Conservation (phyloP, 2,329 filamentous ascomycete species). For the Colletotrichum orchidophilum region DNA sequence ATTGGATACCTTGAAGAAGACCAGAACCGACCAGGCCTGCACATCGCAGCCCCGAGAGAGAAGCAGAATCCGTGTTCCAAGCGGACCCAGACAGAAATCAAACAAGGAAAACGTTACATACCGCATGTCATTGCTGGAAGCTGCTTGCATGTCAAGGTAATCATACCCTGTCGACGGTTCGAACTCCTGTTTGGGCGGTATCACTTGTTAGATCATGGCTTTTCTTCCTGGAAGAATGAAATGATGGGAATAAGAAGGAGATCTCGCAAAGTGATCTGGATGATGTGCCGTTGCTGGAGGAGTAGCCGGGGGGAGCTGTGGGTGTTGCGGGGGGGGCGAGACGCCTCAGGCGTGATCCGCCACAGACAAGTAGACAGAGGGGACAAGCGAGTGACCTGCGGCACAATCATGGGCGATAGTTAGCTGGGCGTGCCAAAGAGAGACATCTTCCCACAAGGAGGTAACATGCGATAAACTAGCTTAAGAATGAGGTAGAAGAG, state of each 20-base stretch:
- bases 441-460: slow-evolving; percentile 18
- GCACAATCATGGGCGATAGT: slow-evolving; percentile 6
- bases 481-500: background rate
- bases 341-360: slow-evolving; percentile 19
- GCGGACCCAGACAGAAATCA: background rate
- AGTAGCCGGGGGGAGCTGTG: background rate
- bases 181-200: slow-evolving; percentile 58
- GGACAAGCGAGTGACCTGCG: slow-evolving; percentile 7
- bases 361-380: slow-evolving; percentile 11
- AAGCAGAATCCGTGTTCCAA: background rate
- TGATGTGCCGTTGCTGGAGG: slow-evolving; percentile 22
- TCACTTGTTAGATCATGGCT: slow-evolving; percentile 38
- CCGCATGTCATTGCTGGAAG: slow-evolving; percentile 63
- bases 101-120: slow-evolving; percentile 48
- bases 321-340: background rate
- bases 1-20: slow-evolving; percentile 12
- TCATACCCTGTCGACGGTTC: slow-evolving; percentile 64
- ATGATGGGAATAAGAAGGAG: slow-evolving; percentile 6
- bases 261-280: slow-evolving; percentile 18
- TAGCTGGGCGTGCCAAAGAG: slow-evolving; percentile 12
- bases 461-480: slow-evolving; percentile 6
- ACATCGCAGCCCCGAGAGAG: slow-evolving; percentile 6
- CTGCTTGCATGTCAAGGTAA: slow-evolving; percentile 59
- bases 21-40: slow-evolving; percentile 27
- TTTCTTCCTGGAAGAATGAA: background rate